phyloP scores from a whole-genome alignment of 2,329 filamentous ascomycete genomes.

The Diaporthe humulicola region DNA sequence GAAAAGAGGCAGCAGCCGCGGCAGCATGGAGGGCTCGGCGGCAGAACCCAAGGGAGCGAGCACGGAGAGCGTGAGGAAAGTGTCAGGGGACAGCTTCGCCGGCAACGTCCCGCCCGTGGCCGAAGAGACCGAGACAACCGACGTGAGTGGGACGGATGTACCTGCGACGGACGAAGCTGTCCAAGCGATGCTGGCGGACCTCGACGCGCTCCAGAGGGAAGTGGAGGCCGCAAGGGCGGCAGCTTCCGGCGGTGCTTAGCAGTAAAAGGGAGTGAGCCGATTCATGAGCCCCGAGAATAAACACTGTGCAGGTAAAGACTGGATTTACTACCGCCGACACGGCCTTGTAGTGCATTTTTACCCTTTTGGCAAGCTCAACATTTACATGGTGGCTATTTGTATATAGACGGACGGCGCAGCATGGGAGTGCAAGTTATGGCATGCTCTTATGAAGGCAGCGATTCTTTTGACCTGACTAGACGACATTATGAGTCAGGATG shows the following conservation, averaged over 20 bases:
- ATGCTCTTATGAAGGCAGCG: conserved; percentile 18
- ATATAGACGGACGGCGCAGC: conserved; percentile 31
- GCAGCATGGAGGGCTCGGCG: conserved; percentile 54
- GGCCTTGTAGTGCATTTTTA: conserved; percentile 7
- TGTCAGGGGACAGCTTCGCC: conserved; percentile 29
- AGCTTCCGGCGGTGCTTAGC: conserved; percentile 45
- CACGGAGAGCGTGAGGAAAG: conserved; percentile 45
- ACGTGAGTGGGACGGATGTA: conserved; percentile 46
- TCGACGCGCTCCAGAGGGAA: conserved; percentile 79
- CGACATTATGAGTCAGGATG: neutral
- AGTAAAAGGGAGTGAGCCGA: too few relatives aligned
- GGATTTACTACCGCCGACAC: neutral
- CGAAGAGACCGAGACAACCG: conserved; percentile 42
- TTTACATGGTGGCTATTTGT: conserved; percentile 17
- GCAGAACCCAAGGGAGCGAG: conserved; percentile 48
- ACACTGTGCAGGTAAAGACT: neutral
- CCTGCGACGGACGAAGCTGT: conserved; percentile 50
- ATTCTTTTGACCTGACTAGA: conserved; percentile 1
- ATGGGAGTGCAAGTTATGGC: neutral
- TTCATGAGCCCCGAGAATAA: neutral
- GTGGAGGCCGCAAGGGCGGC: conserved; percentile 75
- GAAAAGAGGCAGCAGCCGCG: conserved; percentile 61
- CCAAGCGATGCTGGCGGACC: conserved; percentile 77
- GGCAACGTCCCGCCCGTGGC: conserved; percentile 41
- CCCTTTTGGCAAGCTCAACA: neutral